phyloP scores from a whole-genome alignment of 1,139 yeast genomes.

The Pneumocystis wakefieldiae region DNA sequence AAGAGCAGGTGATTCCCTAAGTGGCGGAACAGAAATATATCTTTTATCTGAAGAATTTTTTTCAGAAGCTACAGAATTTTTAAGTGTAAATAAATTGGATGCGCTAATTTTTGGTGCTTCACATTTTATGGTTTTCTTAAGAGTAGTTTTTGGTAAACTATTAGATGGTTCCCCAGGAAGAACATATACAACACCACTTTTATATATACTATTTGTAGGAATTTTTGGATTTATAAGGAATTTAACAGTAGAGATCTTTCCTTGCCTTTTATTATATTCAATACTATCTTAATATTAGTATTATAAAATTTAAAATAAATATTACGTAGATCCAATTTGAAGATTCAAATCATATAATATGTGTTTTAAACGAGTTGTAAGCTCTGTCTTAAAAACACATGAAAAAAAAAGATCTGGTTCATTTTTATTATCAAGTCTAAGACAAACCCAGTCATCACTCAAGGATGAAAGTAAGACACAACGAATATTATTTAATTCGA shows the following conservation, averaged over 20 bases:
- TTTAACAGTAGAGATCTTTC: constrained; percentile 56
- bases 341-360: constrained; percentile 45
- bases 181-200: constrained; percentile 76
- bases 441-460: constrained; percentile 90
- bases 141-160: constrained; percentile 57
- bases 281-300: constrained; percentile 23
- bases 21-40: constrained; percentile 50
- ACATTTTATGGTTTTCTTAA: constrained; percentile 30
- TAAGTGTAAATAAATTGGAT: constrained; percentile 7
- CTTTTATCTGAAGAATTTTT: constrained; percentile 15
- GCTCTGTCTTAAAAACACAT: constrained; percentile 77
- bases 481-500: constrained; percentile 46
- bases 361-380: constrained; percentile 59
- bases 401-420: constrained; percentile 74
- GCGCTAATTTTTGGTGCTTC: constrained; percentile 15
- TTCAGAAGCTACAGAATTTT: constrained; percentile 13
- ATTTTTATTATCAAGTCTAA: constrained; percentile 34
- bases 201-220: constrained; percentile 63
- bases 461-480: constrained; percentile 54
- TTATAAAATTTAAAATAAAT: background rate
- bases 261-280: constrained; percentile 81
- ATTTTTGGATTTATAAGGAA: constrained; percentile 45
- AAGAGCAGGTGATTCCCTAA: constrained; percentile 58
- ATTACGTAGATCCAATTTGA: constrained; percentile 45
- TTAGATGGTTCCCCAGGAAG: constrained; percentile 64